Percentiles rank a stretch among this genome's conserved stretches.
These are phyloP conservation scores for Poteriospumella lacustris DNA, from an alignment of 108 stramenopile genomes.

Conservation along the genomic window DNA sequence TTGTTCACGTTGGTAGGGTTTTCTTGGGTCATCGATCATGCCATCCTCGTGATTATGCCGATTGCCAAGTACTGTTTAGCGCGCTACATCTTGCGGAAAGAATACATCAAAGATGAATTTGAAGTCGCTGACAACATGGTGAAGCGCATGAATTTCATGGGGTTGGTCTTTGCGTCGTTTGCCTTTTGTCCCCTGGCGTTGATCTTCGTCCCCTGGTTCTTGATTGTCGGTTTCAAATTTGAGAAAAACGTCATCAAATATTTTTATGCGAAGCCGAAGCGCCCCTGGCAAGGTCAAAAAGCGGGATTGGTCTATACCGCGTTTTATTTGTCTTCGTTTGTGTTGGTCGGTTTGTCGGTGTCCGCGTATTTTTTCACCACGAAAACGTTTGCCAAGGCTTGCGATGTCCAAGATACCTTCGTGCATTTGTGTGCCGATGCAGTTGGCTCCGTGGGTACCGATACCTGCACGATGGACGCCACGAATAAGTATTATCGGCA, in stretches of 20 bases:
- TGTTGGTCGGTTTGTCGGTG: not conserved
- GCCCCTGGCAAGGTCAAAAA: not conserved
- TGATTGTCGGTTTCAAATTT: not conserved
- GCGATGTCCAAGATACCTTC: not conserved
- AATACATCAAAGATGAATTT: not conserved
- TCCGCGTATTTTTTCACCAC: conserved; percentile 9
- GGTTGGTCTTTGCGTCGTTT: not conserved
- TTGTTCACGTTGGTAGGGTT: not conserved
- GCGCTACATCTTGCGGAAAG: not conserved
- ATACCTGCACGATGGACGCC: not conserved
- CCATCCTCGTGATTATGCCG: not conserved
- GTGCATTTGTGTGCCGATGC: not conserved
- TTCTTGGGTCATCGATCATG: not conserved
- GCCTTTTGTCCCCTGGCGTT: not conserved
- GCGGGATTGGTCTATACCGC: not conserved
- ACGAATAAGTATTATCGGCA: not conserved
- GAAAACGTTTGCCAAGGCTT: conserved; percentile 2
- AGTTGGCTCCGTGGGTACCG: not conserved
- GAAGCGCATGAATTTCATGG: not conserved
- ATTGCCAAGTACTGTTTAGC: not conserved
- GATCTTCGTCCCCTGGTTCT: not conserved
- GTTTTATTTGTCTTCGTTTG: not conserved
- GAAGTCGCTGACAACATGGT: conserved; percentile 2
- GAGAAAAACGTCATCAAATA: not conserved
- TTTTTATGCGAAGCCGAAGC: not conserved